phyloP scores from a whole-genome alignment of 306 rosid genomes.

The Cyamopsis tetragonoloba region DNA sequence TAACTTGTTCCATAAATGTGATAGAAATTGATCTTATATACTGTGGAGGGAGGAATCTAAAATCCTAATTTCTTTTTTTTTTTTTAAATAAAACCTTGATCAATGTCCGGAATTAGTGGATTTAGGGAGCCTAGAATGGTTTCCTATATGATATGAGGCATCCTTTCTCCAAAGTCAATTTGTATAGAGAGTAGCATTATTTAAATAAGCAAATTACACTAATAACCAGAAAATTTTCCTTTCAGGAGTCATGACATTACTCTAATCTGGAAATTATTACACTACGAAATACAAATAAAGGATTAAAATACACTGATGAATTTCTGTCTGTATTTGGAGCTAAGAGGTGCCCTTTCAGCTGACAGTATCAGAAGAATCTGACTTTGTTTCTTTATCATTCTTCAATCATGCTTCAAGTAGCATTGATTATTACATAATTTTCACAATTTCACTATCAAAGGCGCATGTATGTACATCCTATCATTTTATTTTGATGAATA shows the following conservation, averaged over 20 bases:
- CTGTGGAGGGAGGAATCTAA: neutral
- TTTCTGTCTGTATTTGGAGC: constrained; percentile 19
- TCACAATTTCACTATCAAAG: constrained; percentile 4
- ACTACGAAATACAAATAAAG: neutral
- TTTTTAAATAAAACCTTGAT: constrained; percentile 5
- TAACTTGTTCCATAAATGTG: constrained; percentile 31
- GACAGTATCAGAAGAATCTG: constrained; percentile 22
- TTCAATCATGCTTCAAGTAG: constrained; percentile 18
- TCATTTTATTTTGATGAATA: neutral
- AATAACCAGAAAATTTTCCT: neutral
- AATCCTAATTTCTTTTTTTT: too few species aligned
- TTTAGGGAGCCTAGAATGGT: neutral
- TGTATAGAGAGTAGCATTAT: neutral
- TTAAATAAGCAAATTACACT: neutral
- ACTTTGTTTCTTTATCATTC: constrained; percentile 19
- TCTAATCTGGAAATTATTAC: neutral
- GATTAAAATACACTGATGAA: neutral
- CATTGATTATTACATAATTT: constrained; percentile 4
- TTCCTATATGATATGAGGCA: constrained; percentile 4
- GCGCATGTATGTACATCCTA: neutral
- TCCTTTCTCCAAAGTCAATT: constrained; percentile 13
- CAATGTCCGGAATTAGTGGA: constrained; percentile 25
- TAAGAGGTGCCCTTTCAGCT: constrained; percentile 19
- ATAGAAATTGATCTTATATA: constrained; percentile 34
- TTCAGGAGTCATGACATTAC: neutral